Conservation (phyloP, 2,329 filamentous ascomycete genomes). For the Pseudogymnoascus sp. region DNA sequence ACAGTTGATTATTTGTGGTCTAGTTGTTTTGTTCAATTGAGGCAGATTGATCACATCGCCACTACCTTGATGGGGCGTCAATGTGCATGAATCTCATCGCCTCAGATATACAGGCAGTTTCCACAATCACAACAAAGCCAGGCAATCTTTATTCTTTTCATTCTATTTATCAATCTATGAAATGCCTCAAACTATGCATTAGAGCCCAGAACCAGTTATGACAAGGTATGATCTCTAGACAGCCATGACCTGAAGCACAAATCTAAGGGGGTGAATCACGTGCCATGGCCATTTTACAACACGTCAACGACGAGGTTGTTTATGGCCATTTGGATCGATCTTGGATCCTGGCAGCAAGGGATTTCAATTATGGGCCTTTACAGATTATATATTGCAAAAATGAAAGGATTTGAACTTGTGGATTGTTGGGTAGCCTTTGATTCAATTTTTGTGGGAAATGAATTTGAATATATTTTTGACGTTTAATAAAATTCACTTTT, state of each 20-base stretch:
- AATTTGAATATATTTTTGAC: neutral
- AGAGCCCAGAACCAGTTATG: neutral
- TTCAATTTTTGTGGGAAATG: neutral
- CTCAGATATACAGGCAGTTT: neutral
- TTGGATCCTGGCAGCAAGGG: neutral
- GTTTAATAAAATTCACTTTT: neutral
- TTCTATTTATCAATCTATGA: neutral
- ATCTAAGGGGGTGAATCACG: neutral
- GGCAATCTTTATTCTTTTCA: neutral
- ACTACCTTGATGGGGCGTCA: neutral
- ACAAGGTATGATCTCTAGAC: neutral
- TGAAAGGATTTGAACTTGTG: neutral
- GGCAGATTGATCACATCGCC: neutral
- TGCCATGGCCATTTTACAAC: neutral
- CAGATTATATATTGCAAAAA: neutral
- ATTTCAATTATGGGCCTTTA: neutral
- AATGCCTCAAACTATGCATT: neutral
- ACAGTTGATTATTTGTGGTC: neutral
- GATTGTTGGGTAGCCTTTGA: neutral
- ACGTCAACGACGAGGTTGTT: neutral
- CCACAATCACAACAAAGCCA: neutral
- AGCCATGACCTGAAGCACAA: neutral
- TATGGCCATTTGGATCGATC: neutral
- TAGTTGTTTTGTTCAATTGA: neutral
- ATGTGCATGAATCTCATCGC: neutral